Evolutionary conservation across 306 rosid genomes (phyloP), one percentile per base, ranked within the genome.

Genomic region (Cucurbita maxima): DNA sequence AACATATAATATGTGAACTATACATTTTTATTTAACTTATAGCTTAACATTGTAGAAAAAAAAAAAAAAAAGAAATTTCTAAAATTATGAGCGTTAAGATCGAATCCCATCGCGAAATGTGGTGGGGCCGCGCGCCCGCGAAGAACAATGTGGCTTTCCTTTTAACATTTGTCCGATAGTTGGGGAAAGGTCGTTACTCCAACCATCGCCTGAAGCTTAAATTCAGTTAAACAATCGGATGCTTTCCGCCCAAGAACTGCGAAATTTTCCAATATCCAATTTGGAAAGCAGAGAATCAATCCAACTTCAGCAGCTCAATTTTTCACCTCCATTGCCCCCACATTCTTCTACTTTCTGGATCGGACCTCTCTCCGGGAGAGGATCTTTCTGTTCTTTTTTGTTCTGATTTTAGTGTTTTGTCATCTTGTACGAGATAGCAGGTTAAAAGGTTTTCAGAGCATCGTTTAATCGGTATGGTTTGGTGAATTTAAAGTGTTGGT

Each of bases 311-410:
- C 10, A 6, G 19, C 57, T 70, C 45, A 8, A 48, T 50, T 45
- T 1, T 16, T 70, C 56, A 22, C 37, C 16, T 64, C 37, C 72
- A 45, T 38, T 40, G 53, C 55, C 56, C 12, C 8, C 54, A 41
- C 10, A 6, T 66, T 44, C 36, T 19, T 66, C 72, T 66, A 10
- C 25, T 30, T 14, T 50, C 74, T 70, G 22, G 74, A 70, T 70
- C 74, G 59, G 58, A 16, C 74, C 74, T 70, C 74, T 70, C 74
- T 68, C 58, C 22, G 45, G 30, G 59, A 51, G 59, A 70, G 59
- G 74, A 70, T 70, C 74, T 70, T 34, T 51, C 47, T 70, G 2
- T 68, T 61, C 61, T 47, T 2, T 13, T 11, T 7, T 53, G 47
- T 38, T 34, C 25, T 30, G 34, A 30, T 72, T 43, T 30, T 13